phyloP scores from a whole-genome alignment of 2,329 filamentous ascomycete genomes.

The Atkinsonella hypoxylon region DNA sequence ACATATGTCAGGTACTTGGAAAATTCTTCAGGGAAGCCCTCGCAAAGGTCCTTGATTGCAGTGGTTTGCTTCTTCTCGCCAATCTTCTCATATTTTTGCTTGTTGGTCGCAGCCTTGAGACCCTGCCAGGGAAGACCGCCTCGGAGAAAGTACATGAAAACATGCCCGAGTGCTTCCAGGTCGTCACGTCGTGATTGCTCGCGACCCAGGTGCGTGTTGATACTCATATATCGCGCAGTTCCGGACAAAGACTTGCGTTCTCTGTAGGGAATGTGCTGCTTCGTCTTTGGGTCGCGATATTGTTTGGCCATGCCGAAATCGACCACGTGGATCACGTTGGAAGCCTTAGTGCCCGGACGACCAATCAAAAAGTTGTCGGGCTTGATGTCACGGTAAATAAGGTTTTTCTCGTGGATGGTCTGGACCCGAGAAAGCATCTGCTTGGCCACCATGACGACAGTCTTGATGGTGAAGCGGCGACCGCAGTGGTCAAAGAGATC shows the following conservation, averaged over 20 bases:
- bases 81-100: constrained; percentile 99
- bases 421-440: constrained; percentile 98
- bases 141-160: constrained; percentile 65
- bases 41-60: constrained; percentile 89
- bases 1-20: constrained; percentile 97
- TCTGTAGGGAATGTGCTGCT: constrained; percentile 96
- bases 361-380: constrained; percentile 99
- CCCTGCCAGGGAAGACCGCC: constrained; percentile 62
- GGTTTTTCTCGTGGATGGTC: constrained; percentile 99
- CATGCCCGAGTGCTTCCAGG: constrained; percentile 72
- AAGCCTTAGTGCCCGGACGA: constrained; percentile 83
- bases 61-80: constrained; percentile 99
- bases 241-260: constrained; percentile 95
- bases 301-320: constrained; percentile 99
- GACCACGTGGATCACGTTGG: constrained; percentile 96
- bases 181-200: constrained; percentile 96
- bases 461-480: constrained; percentile 99
- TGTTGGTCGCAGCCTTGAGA: constrained; percentile 61
- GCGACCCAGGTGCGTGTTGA: constrained; percentile 94
- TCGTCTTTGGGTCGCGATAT: constrained; percentile 96
- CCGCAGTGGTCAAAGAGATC: constrained; percentile 99
- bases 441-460: constrained; percentile 87
- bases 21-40: constrained; percentile 93
- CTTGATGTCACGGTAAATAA: constrained; percentile 99
- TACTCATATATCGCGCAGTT: constrained; percentile 97